A percentile compares a stretch with the other conserved stretches of the same genome.
Evolutionary conservation across 768 basidiomycete species (phyloP).

Genomic region (Rhizopogon roseolus): DNA sequence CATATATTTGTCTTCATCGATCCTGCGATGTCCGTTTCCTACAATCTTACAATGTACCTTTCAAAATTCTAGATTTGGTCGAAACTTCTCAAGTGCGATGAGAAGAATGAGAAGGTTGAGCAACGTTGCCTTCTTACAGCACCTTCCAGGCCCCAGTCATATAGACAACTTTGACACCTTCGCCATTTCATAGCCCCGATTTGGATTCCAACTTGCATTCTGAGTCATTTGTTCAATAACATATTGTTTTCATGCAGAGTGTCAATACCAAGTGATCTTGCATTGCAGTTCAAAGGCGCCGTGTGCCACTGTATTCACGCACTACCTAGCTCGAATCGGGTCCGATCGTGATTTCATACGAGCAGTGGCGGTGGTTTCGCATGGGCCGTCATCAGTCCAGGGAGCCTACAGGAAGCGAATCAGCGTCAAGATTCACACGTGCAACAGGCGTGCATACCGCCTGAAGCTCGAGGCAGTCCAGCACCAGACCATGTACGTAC

Average conservation of each 20-base stretch:
- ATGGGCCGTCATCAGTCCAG: constrained; percentile 56
- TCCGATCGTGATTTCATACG: background rate
- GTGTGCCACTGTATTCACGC: no score
- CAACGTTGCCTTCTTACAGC: no score
- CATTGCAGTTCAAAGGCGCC: background rate
- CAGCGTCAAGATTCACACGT: background rate
- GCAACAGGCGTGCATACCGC: constrained; percentile 26
- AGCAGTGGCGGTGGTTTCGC: constrained; percentile 20
- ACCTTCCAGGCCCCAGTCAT: no score
- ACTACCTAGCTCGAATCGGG: background rate
- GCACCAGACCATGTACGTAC: constrained; percentile 33
- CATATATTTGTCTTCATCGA: background rate
- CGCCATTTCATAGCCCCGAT: no score
- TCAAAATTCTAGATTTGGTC: background rate
- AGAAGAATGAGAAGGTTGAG: no score
- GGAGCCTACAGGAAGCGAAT: constrained; percentile 25
- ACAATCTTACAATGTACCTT: background rate
- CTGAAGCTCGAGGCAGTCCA: constrained; percentile 39
- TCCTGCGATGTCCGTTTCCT: background rate
- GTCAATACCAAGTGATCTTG: no score
- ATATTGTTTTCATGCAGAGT: background rate
- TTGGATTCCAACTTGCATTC: no score
- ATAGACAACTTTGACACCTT: no score
- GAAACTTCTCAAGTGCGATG: no score
- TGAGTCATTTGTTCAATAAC: background rate